Base-by-base conservation (phyloP, 331 rosid species). In the Quercus tomentella region DNA sequence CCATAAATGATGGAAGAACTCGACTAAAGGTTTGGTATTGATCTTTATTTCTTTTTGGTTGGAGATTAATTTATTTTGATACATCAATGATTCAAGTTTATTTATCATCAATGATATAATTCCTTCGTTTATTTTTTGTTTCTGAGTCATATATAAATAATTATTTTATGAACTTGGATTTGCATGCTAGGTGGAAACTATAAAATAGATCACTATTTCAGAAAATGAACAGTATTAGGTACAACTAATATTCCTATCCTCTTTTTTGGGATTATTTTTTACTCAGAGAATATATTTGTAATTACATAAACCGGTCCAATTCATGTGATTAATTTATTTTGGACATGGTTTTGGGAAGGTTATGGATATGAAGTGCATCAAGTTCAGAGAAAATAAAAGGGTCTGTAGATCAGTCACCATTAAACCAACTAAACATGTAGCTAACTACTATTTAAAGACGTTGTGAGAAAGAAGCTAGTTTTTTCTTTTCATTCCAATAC, bases 1-100 rank as follows among this genome's bases (percentile, higher is more conserved):
- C 98, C 61, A 70, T 91, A 78, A 76, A 56, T 56, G 97, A 86
- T 80, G 97, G 98, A 74, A 85, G 88, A 89, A 88, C 87, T 72
- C 85, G 96, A 31, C 58, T 95, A 78, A 93, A 86, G 98, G 99
- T 95, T 82, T 43, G 72, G 0, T 12, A 21, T 62, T 65, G 70
- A 28, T 37, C 14, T 25, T 61, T 67, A 30, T 31, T 31, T 33
- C 35, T 43, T 60, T 31, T 14, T 63, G 43, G 35, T 30, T 30
- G 45, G 70, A 67, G 26, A 67, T 7, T 66, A 33, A 66, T 31
- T 67, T 67, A 67, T 67, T 63, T 9, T 67, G 72, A 9, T 67
- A 9, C 52, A 20, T 4, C 72, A 28, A 6, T 35, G 52, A 67
- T 67, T 18, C 41, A 12, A 1, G 33, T 65, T 65, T 65, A 65